Conservation (phyloP, 495 filamentous ascomycete genomes). For the Wilcoxina mikolae region DNA sequence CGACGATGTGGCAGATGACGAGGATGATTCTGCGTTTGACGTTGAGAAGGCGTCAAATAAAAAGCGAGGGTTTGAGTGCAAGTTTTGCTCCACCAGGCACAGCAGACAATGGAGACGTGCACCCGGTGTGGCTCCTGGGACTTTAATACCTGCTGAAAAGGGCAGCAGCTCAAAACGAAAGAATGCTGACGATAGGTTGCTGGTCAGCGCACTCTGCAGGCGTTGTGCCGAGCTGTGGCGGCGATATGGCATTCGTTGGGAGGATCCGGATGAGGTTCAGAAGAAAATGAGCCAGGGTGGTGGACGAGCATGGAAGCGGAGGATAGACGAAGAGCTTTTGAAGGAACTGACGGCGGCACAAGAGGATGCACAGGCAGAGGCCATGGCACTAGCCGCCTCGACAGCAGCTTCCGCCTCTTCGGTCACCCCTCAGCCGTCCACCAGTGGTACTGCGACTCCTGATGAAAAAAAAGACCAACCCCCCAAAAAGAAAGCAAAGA, state of each 20-base stretch:
- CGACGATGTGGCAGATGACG: conserved; percentile 83
- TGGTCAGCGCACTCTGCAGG: conserved; percentile 71
- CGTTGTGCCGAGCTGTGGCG: conserved; percentile 87
- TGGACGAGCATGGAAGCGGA: conserved; percentile 72
- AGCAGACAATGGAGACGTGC: conserved; percentile 89
- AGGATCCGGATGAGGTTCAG: conserved; percentile 81
- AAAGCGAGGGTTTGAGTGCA: conserved; percentile 82
- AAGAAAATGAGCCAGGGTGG: conserved; percentile 76
- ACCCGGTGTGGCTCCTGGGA: conserved; percentile 57
- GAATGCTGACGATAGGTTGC: conserved; percentile 57
- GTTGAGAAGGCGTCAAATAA: conserved; percentile 62
- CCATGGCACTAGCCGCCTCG: conserved; percentile 14
- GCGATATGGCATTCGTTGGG: conserved; percentile 88
- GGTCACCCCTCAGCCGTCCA: conserved; percentile 11
- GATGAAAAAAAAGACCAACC: conserved; percentile 30
- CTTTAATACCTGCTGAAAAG: conserved; percentile 53
- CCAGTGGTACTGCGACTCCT: conserved; percentile 8
- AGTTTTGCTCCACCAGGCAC: conserved; percentile 66
- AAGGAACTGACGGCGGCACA: conserved; percentile 51
- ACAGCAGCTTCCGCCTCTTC: conserved; percentile 9
- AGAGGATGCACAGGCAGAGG: conserved; percentile 32
- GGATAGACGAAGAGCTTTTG: conserved; percentile 79
- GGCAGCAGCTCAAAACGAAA: conserved; percentile 38
- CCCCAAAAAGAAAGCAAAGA: conserved; percentile 43
- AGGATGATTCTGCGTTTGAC: conserved; percentile 94